A percentile compares a stretch with the other conserved stretches of the same genome.
Conservation (phyloP, 495 filamentous ascomycete genomes). For the Peziza echinospora region DNA sequence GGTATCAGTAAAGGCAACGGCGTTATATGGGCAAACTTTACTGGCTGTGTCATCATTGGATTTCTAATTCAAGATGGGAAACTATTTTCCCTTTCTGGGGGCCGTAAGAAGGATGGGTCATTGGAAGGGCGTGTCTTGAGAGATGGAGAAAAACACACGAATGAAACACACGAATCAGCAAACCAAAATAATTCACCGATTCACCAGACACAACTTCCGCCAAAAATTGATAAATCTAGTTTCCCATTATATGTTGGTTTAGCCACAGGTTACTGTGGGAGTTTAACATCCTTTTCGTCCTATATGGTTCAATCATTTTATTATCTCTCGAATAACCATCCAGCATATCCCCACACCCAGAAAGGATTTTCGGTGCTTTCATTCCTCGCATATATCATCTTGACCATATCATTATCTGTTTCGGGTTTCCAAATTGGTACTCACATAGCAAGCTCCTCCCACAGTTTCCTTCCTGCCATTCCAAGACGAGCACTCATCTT, state of each 20-base stretch:
- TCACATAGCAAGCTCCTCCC: constrained; percentile 49
- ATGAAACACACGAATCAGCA: no score
- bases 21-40: constrained; percentile 79
- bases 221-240: constrained; percentile 48
- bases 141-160: constrained; percentile 1
- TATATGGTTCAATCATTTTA: constrained; percentile 74
- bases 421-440: constrained; percentile 49
- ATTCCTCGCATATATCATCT: constrained; percentile 43
- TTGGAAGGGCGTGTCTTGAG: no score
- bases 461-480: constrained; percentile 33
- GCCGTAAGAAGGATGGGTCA: constrained; percentile 19
- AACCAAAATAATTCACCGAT: no score
- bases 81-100: constrained; percentile 35
- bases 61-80: constrained; percentile 62
- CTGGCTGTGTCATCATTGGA: constrained; percentile 65
- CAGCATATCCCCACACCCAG: constrained; percentile 21
- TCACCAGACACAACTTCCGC: no score
- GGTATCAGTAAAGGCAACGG: constrained; percentile 23
- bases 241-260: constrained; percentile 82
- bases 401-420: constrained; percentile 45
- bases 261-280: constrained; percentile 83
- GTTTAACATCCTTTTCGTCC: constrained; percentile 75
- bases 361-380: constrained; percentile 78
- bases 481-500: constrained; percentile 32
- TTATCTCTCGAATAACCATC: constrained; percentile 55